Base-by-base conservation (phyloP, 257 asterid species). In the Nicotiana undulata region DNA sequence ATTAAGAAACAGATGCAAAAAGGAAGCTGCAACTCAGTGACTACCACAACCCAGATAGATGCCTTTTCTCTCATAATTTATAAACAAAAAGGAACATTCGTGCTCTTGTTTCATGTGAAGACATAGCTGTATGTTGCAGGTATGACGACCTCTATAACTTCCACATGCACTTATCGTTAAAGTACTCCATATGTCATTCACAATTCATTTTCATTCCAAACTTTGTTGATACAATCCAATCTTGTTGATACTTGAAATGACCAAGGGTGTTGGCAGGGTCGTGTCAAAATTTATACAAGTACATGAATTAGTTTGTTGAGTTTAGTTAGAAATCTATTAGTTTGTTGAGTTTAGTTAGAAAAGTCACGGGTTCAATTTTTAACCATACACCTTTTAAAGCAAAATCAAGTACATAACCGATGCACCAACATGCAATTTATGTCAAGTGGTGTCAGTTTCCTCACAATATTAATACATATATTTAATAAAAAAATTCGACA, bases 51-150 rank as follows among this genome's bases (percentile, higher is more conserved):
- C n/a, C 12, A n/a, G 24, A 82, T 52, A n/a, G 24, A 82, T 52
- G 46, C 66, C 32, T 63, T 52, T 53, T 37, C 68, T 64, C 17
- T 32, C 61, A 52, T 31, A 32, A 29, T 26, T 12, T 28, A 72
- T 3, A 44, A 22, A 44, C n/a, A 20, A 20, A 31, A 34, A 31
- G 51, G 20, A 64, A 64, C 61, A 55, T 34, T 77, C 40, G 22
- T 44, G 59, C 22, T 34, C 18, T 77, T 77, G 56, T 22, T 82
- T 77, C 85, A 64, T 76, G 81, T 64, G 82, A 76, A 12, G 82
- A 24, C 72, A 37, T 65, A 65, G 82, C 64, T 66, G 85, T 65
- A 55, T 26, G 74, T 66, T 60, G 60, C 32, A 34, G 11, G 53
- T 26, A 24, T 65, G 75, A 77, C 56, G 6, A 20, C 56, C 32